Conservation (phyloP, 179 eudicot genomes). For the Heliamphora ciliata region DNA sequence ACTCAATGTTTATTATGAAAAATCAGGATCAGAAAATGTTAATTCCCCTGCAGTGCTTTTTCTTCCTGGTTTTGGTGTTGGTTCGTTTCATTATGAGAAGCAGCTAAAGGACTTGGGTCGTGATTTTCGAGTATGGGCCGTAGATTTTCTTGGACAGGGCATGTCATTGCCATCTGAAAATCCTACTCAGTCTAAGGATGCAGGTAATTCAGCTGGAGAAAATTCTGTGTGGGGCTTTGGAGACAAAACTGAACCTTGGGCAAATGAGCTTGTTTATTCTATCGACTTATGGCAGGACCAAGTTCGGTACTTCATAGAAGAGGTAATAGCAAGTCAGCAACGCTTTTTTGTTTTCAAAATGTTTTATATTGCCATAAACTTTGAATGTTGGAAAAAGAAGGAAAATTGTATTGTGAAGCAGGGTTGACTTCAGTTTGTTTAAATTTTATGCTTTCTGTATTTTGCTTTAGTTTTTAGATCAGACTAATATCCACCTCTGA, state of each 20-base stretch:
- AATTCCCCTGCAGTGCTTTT: constrained; percentile 71
- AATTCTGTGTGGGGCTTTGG: constrained; percentile 76
- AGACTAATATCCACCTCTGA: background rate
- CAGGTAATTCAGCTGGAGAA: constrained; percentile 19
- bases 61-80: constrained; percentile 97
- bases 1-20: constrained; percentile 65
- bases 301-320: constrained; percentile 67
- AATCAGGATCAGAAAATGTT: constrained; percentile 57
- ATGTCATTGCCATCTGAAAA: constrained; percentile 85
- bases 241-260: constrained; percentile 80
- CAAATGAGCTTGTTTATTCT: constrained; percentile 79
- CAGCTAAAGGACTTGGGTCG: constrained; percentile 89
- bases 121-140: constrained; percentile 73
- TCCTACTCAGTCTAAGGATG: constrained; percentile 49
- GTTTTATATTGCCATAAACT: background rate
- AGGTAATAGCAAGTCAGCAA: constrained; percentile 38
- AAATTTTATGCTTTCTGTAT: background rate
- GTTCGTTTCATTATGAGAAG: constrained; percentile 91
- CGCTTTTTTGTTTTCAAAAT: background rate
- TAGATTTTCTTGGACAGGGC: constrained; percentile 97
- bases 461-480: background rate
- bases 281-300: constrained; percentile 90
- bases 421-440: background rate
- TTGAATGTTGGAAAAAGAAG: too few relatives aligned
- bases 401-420: background rate